Evolutionary conservation across 2,329 filamentous ascomycete species (phyloP), one percentile per base, ranked within the genome.

Genomic region (Cladosporium phlei): DNA sequence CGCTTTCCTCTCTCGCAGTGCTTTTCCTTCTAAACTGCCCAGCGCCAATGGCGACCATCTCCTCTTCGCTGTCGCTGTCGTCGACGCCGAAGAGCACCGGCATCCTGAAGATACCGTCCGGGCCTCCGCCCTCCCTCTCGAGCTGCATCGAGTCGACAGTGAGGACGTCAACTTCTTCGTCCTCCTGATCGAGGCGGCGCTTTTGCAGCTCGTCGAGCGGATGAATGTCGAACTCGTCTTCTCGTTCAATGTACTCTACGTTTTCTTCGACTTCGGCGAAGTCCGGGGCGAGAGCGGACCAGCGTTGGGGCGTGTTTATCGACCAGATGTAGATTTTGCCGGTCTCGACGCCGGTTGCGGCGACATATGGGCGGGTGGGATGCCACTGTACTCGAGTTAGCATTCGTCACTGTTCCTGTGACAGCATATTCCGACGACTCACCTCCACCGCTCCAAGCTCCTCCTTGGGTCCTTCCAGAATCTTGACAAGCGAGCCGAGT

Each of bases 191-290:
- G 2, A 97, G 75, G 33, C 90, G 80, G 22, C 91, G 81, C 66
- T 95, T 91, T 63, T 94, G 88, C 47, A 97, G 83, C 66, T 97
- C 91, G 63, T 96, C 91, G 48, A 91, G 85, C 0, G 89, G 89
- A 63, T 97, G 93, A 47, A 97, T 94, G 66, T 98, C 94, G 59
- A 98, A 98, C 63, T 98, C 93, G 64, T 98, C 93, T 68, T 98
- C 93, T 47, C 81, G 80, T 66, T 98, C 93, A 32, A 94, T 80
- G 63, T 98, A 98, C 65, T 97, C 88, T 17, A 95, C 89, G 58
- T 98, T 98, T 68, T 98, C 93, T 68, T 98, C 93, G 11, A 98
- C 89, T 67, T 98, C 93, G 30, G 84, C 86, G 66, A 98, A 98
- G 67, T 98, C 94, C 0, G 93, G 93, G 5, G 94, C 94, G 22